Evolutionary conservation across 2,329 filamentous ascomycete species (phyloP).

Genomic region (Cladophialophora yegresii): DNA sequence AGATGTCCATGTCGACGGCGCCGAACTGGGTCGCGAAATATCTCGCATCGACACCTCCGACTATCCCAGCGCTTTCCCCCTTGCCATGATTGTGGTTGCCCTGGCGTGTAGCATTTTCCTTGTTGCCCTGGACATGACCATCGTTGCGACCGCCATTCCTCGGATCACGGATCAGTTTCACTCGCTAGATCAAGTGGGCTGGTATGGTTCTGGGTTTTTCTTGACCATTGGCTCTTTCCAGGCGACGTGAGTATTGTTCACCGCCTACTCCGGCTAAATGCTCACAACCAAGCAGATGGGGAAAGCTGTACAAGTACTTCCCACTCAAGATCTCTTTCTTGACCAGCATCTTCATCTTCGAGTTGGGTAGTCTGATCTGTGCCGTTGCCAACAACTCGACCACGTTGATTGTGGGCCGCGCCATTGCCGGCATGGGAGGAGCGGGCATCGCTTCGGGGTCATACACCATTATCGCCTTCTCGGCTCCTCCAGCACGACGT

Average conservation of each 20-base stretch:
- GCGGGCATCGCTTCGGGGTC: conserved; percentile 41
- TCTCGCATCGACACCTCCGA: conserved; percentile 36
- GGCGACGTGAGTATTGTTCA: conserved; percentile 20
- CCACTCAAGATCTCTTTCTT: conserved; percentile 43
- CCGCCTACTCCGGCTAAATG: neutral
- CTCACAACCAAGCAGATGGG: conserved; percentile 32
- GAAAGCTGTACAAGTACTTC: conserved; percentile 41
- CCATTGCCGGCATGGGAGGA: conserved; percentile 43
- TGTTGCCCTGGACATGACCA: conserved; percentile 39
- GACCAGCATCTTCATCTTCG: conserved; percentile 45
- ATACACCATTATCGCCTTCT: conserved; percentile 52
- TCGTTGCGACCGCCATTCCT: conserved; percentile 42
- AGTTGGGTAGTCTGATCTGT: conserved; percentile 48
- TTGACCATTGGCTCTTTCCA: conserved; percentile 42
- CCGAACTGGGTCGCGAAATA: conserved; percentile 29
- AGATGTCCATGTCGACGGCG: conserved; percentile 16
- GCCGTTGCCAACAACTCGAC: conserved; percentile 42
- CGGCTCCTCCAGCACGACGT: conserved; percentile 50
- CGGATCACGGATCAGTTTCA: conserved; percentile 43
- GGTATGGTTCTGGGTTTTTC: conserved; percentile 45
- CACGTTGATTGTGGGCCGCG: conserved; percentile 46
- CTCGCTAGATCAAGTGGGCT: conserved; percentile 40
- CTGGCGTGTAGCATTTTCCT: conserved; percentile 35
- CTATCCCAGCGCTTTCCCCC: conserved; percentile 33
- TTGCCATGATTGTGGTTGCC: conserved; percentile 35